These are phyloP conservation scores for Xylaria sp. DNA, from an alignment of 2,329 filamentous ascomycete species.

Conservation along the genomic window DNA sequence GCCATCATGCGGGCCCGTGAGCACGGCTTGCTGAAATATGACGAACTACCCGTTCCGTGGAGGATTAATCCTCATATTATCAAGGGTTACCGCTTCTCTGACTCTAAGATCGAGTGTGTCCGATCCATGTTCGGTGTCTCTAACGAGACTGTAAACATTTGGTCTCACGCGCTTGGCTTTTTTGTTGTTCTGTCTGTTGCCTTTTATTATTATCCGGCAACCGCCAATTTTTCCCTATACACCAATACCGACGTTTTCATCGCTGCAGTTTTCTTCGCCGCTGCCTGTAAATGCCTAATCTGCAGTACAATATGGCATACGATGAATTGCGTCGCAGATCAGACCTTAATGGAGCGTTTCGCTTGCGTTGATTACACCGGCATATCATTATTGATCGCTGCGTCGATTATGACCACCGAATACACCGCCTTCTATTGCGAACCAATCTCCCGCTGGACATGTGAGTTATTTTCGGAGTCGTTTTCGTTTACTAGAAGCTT, in stretches of 20 bases:
- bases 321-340: conserved; percentile 95
- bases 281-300: conserved; percentile 91
- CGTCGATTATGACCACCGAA: conserved; percentile 97
- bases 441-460: conserved; percentile 83
- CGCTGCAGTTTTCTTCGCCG: conserved; percentile 94
- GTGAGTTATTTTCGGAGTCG: background rate
- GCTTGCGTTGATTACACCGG: conserved; percentile 99
- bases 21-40: conserved; percentile 85
- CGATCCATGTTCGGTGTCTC: conserved; percentile 84
- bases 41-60: conserved; percentile 92
- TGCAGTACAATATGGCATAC: conserved; percentile 99
- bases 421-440: conserved; percentile 99
- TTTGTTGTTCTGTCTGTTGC: conserved; percentile 87
- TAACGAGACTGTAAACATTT: conserved; percentile 97
- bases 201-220: conserved; percentile 94
- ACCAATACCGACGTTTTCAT: conserved; percentile 90
- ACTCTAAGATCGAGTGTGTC: conserved; percentile 89
- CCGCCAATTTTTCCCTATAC: conserved; percentile 85
- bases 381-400: conserved; percentile 92
- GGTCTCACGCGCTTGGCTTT: conserved; percentile 93
- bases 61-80: conserved; percentile 93
- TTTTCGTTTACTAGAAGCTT: background rate
- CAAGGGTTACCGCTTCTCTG: conserved; percentile 90
- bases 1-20: conserved; percentile 81
- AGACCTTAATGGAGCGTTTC: conserved; percentile 90